Conservation (phyloP, 1,139 yeast species). For the Pichia cactophila region DNA sequence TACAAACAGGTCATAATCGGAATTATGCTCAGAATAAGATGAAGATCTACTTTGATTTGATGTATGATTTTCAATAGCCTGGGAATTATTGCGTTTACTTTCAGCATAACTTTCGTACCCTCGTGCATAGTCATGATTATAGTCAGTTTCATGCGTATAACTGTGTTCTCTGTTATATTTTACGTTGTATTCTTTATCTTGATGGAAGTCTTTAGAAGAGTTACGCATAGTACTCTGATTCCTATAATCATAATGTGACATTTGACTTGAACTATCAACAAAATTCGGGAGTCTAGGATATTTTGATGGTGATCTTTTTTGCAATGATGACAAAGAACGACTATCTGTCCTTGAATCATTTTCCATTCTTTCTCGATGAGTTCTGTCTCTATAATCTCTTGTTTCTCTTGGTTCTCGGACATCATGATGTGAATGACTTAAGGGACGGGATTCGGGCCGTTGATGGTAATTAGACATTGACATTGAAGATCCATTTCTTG, state of each 20-base stretch:
- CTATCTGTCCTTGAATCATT: not conserved
- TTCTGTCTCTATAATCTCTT: not conserved
- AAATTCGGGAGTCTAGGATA: not conserved
- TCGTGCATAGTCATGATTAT: not conserved
- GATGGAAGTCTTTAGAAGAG: not conserved
- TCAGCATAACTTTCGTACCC: not conserved
- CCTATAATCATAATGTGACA: not conserved
- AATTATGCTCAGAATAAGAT: not conserved
- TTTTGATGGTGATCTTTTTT: slow-evolving; percentile 2
- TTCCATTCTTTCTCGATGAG: too few relatives aligned
- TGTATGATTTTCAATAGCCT: not conserved
- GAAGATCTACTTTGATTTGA: not conserved
- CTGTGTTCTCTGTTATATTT: not conserved
- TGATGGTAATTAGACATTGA: not conserved
- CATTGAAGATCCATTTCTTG: not conserved
- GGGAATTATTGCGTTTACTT: too few relatives aligned
- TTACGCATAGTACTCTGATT: not conserved
- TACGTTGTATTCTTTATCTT: not conserved
- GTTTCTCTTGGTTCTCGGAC: not conserved
- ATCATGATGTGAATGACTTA: not conserved
- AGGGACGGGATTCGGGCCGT: not conserved
- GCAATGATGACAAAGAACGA: not conserved
- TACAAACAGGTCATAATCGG: not conserved
- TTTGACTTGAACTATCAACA: not conserved
- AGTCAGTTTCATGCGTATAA: not conserved